Evolutionary conservation across 768 basidiomycete species (phyloP), one percentile per base, ranked within the genome.

Genomic region (Cyathus striatus): DNA sequence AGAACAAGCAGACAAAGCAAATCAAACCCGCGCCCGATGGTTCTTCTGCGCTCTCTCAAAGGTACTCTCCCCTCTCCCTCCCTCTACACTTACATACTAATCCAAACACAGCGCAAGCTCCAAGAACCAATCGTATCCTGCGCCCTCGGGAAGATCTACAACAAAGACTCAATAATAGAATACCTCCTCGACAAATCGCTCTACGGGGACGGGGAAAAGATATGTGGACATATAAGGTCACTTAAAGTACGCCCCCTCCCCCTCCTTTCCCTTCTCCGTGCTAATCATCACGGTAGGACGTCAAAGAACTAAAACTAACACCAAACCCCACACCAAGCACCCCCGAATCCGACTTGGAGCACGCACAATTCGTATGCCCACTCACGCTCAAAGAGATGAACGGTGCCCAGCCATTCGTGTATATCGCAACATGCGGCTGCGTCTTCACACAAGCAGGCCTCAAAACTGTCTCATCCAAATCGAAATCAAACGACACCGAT

Each of bases 301-400:
- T 96, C 17, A 88, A 84, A 61, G 84, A 81, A 0, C 68, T 99
- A 17, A 84, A 70, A 38, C 69, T 97, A n/a, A 88, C 92, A 0
- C 70, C 75, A 0, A 93, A 94, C 55, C 67, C 90, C 6, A 58
- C 78, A 12, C 66, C 76, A 2, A 49, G 65, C 2, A 55, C 75
- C 4, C 59, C 73, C 10, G 55, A 69, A 10, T 56, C 69, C 5
- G 47, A 54, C 10, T 42, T 61, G 21, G 81, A 75, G 41, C 71
- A 59, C 2, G 72, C 87, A 2, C 78, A 75, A 41, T 98, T 93
- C 54, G 81, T 93, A 43, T 99, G 96, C 66, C 90, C 96, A 1
- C 73, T 98, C 40, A 90, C 86, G 1, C 67, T 90, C 49, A 90
- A 91, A 61, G 95, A 96, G 65, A 97, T 97, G 92, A 92, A 90